Evolutionary conservation across 108 stramenopile species (phyloP), one percentile per base, ranked within the genome.

Genomic region (Cyclotella cryptica): DNA sequence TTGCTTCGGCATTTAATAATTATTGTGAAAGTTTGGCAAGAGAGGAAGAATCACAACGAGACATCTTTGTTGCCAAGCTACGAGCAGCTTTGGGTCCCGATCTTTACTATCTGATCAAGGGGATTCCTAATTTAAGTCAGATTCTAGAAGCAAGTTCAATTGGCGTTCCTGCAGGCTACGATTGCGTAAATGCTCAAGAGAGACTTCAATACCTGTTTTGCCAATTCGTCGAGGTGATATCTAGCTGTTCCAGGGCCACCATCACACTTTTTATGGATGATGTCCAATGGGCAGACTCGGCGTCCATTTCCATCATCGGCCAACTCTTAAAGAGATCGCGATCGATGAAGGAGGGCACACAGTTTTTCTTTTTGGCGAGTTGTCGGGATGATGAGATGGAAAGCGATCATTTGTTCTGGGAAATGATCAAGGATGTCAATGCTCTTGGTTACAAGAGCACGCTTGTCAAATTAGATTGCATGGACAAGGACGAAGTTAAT

Each of bases 211-310:
- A 79, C 24, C 42, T 79, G 44, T 63, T 79, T 41, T 49, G 71
- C 21, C 62, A n/a, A 21, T 71, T 79, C 24, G 17, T 66, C 17
- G 65, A 44, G 21, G 47, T 74, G 8, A 66, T 79, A 54, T 57
- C 70, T 17, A 46, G 28, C 2, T 71, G 40, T 41, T 52, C 15
- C 1, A 21, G n/a, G 2, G 27, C 7, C 6, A 18, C 47, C 10
- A 17, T 77, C 19, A 58, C 47, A 12, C 47, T 77, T 10, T 79
- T 79, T 26, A 15, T 79, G 18, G 78, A 79, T 27, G 72, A 79
- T 66, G 26, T 73, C 3, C 78, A 79, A 44, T 79, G 78, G 78
- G 47, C 72, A 14, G 78, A 79, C 28, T 27, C 14, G 11, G 54
- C 54, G 6, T 67, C 74, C 26, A 45, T 66, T 45, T 30, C 74